A percentile compares a stretch with the other conserved stretches of the same genome.
phyloP scores from a whole-genome alignment of 805 yeast species.

The Diddensiella caesifluorescens region DNA sequence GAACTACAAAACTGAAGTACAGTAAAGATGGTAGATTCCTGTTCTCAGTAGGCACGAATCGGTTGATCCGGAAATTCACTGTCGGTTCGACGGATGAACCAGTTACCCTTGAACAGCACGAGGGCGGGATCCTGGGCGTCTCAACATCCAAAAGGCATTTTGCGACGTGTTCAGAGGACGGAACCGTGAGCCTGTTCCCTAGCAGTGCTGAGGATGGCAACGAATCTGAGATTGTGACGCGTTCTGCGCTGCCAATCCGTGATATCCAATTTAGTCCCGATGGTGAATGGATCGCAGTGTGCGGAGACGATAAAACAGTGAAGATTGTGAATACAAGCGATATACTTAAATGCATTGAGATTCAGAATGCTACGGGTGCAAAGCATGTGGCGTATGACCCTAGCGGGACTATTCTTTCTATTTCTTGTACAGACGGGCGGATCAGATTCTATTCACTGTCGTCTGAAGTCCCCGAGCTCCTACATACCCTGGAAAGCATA shows the following conservation, averaged over 20 bases:
- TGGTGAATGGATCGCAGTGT: slow-evolving; percentile 33
- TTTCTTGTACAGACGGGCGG: slow-evolving; percentile 32
- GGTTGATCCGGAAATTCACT: slow-evolving; percentile 31
- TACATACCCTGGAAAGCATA: slow-evolving; percentile 26
- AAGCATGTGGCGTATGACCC: slow-evolving; percentile 43
- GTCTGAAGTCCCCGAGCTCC: slow-evolving; percentile 17
- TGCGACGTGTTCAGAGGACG: slow-evolving; percentile 43
- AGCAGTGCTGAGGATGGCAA: slow-evolving; percentile 28
- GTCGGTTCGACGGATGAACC: slow-evolving; percentile 32
- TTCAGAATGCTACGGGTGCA: slow-evolving; percentile 41
- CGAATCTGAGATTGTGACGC: slow-evolving; percentile 20
- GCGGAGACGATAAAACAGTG: slow-evolving; percentile 33
- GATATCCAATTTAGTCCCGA: slow-evolving; percentile 31
- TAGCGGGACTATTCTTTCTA: slow-evolving; percentile 26
- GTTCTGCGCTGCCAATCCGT: slow-evolving; percentile 33
- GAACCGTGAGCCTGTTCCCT: slow-evolving; percentile 32
- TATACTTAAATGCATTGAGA: slow-evolving; percentile 35
- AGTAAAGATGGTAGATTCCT: slow-evolving; percentile 31
- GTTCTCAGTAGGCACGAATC: slow-evolving; percentile 34
- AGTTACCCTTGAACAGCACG: slow-evolving; percentile 27
- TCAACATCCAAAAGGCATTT: slow-evolving; percentile 27
- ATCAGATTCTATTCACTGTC: slow-evolving; percentile 30
- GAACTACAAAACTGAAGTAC: slow-evolving; percentile 31
- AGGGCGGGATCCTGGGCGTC: slow-evolving; percentile 24
- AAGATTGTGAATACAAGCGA: slow-evolving; percentile 31